phyloP scores from a whole-genome alignment of 805 yeast species.

The Saccharomycodes ludwigii region DNA sequence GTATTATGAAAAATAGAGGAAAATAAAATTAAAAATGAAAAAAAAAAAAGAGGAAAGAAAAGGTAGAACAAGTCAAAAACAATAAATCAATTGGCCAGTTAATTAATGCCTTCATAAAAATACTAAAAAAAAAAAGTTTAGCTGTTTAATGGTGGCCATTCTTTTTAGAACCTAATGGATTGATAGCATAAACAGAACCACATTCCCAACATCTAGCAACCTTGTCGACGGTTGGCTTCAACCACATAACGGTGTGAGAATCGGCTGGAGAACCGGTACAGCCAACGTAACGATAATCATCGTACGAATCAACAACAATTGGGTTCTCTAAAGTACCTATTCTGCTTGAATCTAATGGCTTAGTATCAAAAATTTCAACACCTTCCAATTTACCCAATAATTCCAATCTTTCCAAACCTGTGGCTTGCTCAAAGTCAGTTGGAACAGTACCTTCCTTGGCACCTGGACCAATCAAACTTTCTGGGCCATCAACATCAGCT shows the following conservation, averaged over 20 bases:
- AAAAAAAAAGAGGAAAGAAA: no score
- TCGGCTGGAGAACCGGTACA: constrained; percentile 95
- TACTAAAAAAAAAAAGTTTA: neutral
- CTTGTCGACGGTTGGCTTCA: constrained; percentile 71
- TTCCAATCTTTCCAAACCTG: constrained; percentile 97
- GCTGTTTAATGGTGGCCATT: constrained; percentile 27
- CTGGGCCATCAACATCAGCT: constrained; percentile 68
- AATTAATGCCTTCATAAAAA: neutral
- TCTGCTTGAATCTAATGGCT: constrained; percentile 80
- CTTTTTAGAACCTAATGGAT: constrained; percentile 65
- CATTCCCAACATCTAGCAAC: constrained; percentile 98
- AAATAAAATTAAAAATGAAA: no score
- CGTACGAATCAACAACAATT: constrained; percentile 77
- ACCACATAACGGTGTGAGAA: constrained; percentile 85
- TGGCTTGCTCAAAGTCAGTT: constrained; percentile 90
- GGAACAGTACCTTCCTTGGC: constrained; percentile 79
- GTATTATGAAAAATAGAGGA: no score
- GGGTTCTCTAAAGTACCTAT: constrained; percentile 87
- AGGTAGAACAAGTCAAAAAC: no score
- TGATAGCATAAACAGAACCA: constrained; percentile 85
- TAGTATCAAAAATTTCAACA: constrained; percentile 82
- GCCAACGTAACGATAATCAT: constrained; percentile 89
- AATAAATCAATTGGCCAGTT: no score
- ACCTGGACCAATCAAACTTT: constrained; percentile 81
- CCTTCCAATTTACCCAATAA: constrained; percentile 90